phyloP scores from a whole-genome alignment of 129 eudicot genomes.

The Arctium lappa region DNA sequence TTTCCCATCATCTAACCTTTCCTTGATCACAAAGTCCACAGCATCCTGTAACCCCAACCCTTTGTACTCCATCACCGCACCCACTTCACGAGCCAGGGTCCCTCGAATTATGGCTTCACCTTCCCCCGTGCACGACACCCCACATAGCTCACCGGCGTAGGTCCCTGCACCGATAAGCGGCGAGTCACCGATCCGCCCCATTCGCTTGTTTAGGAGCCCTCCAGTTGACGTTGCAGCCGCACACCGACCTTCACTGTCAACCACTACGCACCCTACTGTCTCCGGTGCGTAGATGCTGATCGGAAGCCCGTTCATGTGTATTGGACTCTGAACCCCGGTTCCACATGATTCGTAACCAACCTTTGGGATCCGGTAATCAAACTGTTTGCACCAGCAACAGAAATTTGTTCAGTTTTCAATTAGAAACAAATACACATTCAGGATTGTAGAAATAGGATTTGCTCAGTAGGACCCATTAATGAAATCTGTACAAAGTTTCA shows the following conservation, averaged over 20 bases:
- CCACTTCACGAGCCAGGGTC: slow-evolving; percentile 93
- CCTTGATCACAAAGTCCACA: slow-evolving; percentile 78
- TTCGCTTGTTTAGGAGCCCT: slow-evolving; percentile 85
- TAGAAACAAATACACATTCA: neutral
- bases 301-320: slow-evolving; percentile 79
- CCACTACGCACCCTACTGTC: slow-evolving; percentile 97
- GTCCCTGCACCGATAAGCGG: slow-evolving; percentile 92
- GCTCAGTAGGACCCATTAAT: neutral
- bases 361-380: slow-evolving; percentile 70
- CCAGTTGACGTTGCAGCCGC: slow-evolving; percentile 99
- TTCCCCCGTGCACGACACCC: slow-evolving; percentile 91
- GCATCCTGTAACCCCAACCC: slow-evolving; percentile 79
- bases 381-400: slow-evolving; percentile 35
- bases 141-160: slow-evolving; percentile 78
- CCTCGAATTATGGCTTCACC: slow-evolving; percentile 94
- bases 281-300: slow-evolving; percentile 77
- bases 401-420: neutral
- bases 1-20: slow-evolving; percentile 72
- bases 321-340: slow-evolving; percentile 46
- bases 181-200: slow-evolving; percentile 88
- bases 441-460: neutral
- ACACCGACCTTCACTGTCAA: slow-evolving; percentile 72
- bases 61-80: slow-evolving; percentile 97
- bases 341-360: slow-evolving; percentile 51
- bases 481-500: neutral